Evolutionary conservation across 2,329 filamentous ascomycete genomes (phyloP).

Genomic region (Diaporthe sp.): DNA sequence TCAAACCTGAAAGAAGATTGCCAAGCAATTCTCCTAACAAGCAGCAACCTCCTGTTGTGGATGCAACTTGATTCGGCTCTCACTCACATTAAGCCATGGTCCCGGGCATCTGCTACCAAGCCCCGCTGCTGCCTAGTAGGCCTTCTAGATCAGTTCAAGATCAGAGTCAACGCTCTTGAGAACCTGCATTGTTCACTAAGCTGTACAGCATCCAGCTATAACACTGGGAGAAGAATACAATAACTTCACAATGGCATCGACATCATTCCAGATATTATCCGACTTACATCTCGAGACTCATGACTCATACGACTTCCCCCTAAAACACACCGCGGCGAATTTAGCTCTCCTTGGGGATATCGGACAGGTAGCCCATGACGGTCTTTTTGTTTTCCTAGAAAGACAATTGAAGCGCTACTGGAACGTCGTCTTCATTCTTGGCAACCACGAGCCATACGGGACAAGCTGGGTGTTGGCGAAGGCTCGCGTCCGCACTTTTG

Average conservation of each 20-base stretch:
- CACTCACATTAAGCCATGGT: background rate
- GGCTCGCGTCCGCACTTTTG: constrained; percentile 50
- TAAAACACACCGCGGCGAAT: constrained; percentile 61
- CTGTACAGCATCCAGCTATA: background rate
- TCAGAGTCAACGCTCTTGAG: background rate
- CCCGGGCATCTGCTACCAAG: no score
- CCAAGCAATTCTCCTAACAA: no score
- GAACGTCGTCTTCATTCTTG: constrained; percentile 65
- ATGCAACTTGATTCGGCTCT: background rate
- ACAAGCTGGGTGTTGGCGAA: constrained; percentile 54
- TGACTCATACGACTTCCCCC: constrained; percentile 65
- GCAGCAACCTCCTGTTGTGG: no score
- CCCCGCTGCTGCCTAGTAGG: no score
- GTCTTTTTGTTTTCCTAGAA: constrained; percentile 60
- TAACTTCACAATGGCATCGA: background rate
- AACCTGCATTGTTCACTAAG: background rate
- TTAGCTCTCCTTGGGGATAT: constrained; percentile 72
- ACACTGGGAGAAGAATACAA: background rate
- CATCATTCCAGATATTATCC: constrained; percentile 62
- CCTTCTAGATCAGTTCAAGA: no score
- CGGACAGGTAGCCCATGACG: constrained; percentile 49
- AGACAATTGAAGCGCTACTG: constrained; percentile 63
- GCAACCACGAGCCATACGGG: constrained; percentile 70
- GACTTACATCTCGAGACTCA: constrained; percentile 70
- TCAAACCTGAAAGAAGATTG: background rate